Conservation (phyloP, 179 eudicot species). For the Vitellaria paradoxa region DNA sequence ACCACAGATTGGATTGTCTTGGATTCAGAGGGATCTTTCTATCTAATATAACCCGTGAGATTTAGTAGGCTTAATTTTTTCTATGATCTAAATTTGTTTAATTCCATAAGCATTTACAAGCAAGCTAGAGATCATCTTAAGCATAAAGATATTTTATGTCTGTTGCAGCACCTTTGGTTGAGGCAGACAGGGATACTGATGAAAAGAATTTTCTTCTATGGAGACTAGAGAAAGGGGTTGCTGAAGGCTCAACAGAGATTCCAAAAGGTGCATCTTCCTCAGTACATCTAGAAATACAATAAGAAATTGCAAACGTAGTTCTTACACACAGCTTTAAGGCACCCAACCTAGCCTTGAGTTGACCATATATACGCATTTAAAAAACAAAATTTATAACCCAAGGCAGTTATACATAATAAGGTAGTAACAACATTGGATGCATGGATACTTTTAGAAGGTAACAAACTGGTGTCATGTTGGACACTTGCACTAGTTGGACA, state of each 20-base stretch:
- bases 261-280: slow-evolving; percentile 62
- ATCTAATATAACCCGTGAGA: slow-evolving; percentile 61
- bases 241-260: slow-evolving; percentile 91
- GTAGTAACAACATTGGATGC: not conserved
- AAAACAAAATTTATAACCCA: not conserved
- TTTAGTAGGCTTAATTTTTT: slow-evolving; percentile 2
- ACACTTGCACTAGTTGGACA: no score
- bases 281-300: not conserved
- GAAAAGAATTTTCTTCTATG: slow-evolving; percentile 78
- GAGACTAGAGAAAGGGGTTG: slow-evolving; percentile 93
- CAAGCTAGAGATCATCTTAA: not conserved
- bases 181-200: slow-evolving; percentile 77
- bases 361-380: no score
- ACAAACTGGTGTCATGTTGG: no score
- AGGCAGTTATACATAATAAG: not conserved
- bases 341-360: not conserved
- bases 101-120: not conserved
- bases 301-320: not conserved
- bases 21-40: slow-evolving; percentile 95
- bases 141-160: slow-evolving; percentile 11
- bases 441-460: no score
- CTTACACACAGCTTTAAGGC: not conserved
- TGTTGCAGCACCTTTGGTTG: slow-evolving; percentile 88
- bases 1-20: slow-evolving; percentile 83
- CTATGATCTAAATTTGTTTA: not conserved